Conservation (phyloP, 352 stramenopile genomes). For the Bremia lactucae region DNA sequence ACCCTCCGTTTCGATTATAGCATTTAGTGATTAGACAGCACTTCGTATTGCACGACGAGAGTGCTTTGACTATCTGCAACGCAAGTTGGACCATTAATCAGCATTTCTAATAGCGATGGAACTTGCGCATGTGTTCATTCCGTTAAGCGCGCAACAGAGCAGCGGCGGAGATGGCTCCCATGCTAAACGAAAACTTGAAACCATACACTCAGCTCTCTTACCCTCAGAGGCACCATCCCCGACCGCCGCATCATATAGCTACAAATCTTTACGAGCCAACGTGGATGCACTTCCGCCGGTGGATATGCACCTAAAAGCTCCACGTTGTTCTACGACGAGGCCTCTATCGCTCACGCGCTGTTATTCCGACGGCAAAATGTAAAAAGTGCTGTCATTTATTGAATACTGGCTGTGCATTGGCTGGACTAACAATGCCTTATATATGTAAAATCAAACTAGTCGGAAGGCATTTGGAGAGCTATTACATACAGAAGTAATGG, state of each 20-base stretch:
- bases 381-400: slow-evolving; percentile 3
- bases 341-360: slow-evolving; percentile 38
- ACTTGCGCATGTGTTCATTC: slow-evolving; percentile 10
- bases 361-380: slow-evolving; percentile 70
- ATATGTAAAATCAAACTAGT: slow-evolving; percentile 10
- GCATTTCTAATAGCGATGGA: slow-evolving; percentile 24
- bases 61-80: slow-evolving; percentile 3
- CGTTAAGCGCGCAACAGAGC: slow-evolving; percentile 9
- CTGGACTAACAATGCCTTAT: slow-evolving; percentile 4
- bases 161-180: slow-evolving; percentile 27
- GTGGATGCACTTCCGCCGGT: slow-evolving; percentile 17
- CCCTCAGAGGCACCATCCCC: slow-evolving; percentile 11
- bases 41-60: background rate
- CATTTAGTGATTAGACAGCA: slow-evolving; percentile 13
- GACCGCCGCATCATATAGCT: slow-evolving; percentile 9
- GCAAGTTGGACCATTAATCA: slow-evolving; percentile 4
- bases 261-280: slow-evolving; percentile 17
- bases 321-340: slow-evolving; percentile 27
- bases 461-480: slow-evolving; percentile 26
- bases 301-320: slow-evolving; percentile 44
- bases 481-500: slow-evolving; percentile 19
- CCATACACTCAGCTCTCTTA: slow-evolving; percentile 11
- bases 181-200: slow-evolving; percentile 63
- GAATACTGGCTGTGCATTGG: background rate
- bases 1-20: slow-evolving; percentile 8